Evolutionary conservation across 2,329 filamentous ascomycete species (phyloP).

Genomic region (Dryadomyces quercivorus): DNA sequence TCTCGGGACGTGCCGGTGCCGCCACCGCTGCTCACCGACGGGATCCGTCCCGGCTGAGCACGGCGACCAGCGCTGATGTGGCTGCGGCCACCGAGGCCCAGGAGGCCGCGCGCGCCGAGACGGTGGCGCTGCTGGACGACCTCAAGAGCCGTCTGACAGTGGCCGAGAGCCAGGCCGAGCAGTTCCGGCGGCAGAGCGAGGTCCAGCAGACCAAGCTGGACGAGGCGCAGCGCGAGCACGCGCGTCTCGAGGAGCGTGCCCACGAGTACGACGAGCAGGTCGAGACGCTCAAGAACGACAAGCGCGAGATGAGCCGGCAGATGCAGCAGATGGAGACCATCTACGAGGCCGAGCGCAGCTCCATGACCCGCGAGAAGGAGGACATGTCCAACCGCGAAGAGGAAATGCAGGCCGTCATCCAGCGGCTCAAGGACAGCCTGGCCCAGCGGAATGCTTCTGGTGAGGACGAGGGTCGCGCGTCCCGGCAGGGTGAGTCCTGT

Average conservation of each 20-base stretch:
- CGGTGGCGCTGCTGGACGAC: conserved; percentile 68
- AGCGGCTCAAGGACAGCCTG: conserved; percentile 80
- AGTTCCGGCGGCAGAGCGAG: conserved; percentile 72
- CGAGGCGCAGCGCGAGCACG: conserved; percentile 72
- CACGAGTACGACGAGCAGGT: conserved; percentile 80
- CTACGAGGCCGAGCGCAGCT: conserved; percentile 79
- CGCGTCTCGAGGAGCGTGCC: conserved; percentile 72
- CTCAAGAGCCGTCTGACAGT: conserved; percentile 71
- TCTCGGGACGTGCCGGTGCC: conserved; percentile 50
- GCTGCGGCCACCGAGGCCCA: conserved; percentile 32
- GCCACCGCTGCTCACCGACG: conserved; percentile 48
- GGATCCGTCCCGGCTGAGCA: conserved; percentile 32
- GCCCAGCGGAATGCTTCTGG: conserved; percentile 54
- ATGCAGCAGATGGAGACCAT: conserved; percentile 86
- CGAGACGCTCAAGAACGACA: conserved; percentile 70
- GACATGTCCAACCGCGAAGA: conserved; percentile 75
- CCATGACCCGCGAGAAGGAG: conserved; percentile 85
- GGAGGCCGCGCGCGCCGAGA: conserved; percentile 67
- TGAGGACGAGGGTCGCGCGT: conserved; percentile 44
- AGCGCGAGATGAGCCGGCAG: conserved; percentile 70
- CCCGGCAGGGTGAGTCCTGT: conserved; percentile 37
- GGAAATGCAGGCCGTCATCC: conserved; percentile 81
- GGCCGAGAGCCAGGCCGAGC: conserved; percentile 65
- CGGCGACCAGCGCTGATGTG: conserved; percentile 25
- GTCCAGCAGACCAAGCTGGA: conserved; percentile 78